Percentiles rank a stretch among this genome's conserved stretches.
These are phyloP conservation scores for Linnemannia schmuckeri DNA, from an alignment of 192 early-diverging fungal species.

Conservation along the genomic window DNA sequence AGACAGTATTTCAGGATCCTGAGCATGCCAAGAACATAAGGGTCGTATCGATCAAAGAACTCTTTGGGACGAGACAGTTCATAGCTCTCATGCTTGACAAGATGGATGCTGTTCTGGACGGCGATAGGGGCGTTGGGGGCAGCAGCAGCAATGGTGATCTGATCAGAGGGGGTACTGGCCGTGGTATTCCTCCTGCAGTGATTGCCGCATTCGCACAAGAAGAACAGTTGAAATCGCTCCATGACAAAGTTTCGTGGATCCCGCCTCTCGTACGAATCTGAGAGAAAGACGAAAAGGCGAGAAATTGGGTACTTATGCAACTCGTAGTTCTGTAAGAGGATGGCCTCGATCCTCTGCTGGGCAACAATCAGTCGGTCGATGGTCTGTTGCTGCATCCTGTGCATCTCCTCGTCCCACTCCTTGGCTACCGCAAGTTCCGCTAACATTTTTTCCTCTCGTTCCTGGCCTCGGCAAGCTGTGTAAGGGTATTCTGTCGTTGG, in stretches of 20 bases:
- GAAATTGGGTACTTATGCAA: constrained; percentile 30
- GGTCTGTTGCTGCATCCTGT: background rate
- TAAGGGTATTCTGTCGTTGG: background rate
- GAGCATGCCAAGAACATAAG: constrained; percentile 18
- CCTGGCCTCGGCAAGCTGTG: background rate
- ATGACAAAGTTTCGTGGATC: background rate
- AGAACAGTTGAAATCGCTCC: constrained; percentile 16
- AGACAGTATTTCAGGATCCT: constrained; percentile 6
- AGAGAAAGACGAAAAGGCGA: constrained; percentile 15
- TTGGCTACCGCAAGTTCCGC: background rate
- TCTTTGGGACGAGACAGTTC: background rate
- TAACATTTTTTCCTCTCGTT: background rate
- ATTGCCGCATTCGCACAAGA: constrained; percentile 1
- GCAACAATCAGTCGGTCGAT: constrained; percentile 1
- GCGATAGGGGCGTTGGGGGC: background rate
- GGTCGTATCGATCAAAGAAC: constrained; percentile 18
- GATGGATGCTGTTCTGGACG: background rate
- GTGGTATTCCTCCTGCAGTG: background rate
- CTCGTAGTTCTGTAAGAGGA: constrained; percentile 31
- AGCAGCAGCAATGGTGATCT: background rate
- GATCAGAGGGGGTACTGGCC: too few relatives aligned
- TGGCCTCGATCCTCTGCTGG: constrained; percentile 2
- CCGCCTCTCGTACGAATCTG: background rate
- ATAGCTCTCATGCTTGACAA: constrained; percentile 23
- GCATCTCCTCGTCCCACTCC: background rate